Evolutionary conservation across 768 basidiomycete genomes (phyloP), one percentile per base, ranked within the genome.

Genomic region (Naganishia antarctica): DNA sequence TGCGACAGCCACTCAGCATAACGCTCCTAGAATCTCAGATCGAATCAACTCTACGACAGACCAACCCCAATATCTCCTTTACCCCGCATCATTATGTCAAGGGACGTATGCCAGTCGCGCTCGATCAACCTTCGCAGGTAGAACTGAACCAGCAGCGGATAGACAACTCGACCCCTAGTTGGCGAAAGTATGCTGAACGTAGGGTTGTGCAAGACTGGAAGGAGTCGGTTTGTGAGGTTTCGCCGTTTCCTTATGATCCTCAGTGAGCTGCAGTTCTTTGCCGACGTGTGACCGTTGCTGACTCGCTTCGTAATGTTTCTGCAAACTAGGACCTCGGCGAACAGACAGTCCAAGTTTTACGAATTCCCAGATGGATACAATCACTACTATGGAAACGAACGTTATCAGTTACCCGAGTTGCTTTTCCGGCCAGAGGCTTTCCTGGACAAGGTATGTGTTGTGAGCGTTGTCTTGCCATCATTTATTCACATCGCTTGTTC

Each of bases 281-380:
- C 13, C 3, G 13, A 23, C 23, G 2, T 50, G 45, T 26, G 9
- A 18, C 3, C 8, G 23, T 15, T 48, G 43, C 4, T 61, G 13
- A 32, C 7, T 37, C 34, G 7, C 34, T 15, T 7, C 15, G 34
- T 23, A 21, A 12, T 23, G 11, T 18, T 31, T 32, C 9, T 16
- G 2, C 34, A 13, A 1, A 11, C 28, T 12, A 37, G 48, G 23
- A 51, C 44, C 31, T 28, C 25, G 46, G 34, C 49, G 28, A 49
- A 50, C 31, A 43, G 50, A n/a, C 60, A 87, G 84, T 68, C 68
- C 3, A 61, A 73, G 32, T 68, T 74, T 23, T 98, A 94, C 79
- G 96, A 99, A 79, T 97, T 99, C 80, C 90, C 96, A 0, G 91
- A 90, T 34, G 96, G 96, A 0, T 97, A 85, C 79, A 90, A 86